These are phyloP conservation scores for Umbelopsis sp. DNA, from an alignment of 371 early-diverging fungal species.

Conservation along the genomic window DNA sequence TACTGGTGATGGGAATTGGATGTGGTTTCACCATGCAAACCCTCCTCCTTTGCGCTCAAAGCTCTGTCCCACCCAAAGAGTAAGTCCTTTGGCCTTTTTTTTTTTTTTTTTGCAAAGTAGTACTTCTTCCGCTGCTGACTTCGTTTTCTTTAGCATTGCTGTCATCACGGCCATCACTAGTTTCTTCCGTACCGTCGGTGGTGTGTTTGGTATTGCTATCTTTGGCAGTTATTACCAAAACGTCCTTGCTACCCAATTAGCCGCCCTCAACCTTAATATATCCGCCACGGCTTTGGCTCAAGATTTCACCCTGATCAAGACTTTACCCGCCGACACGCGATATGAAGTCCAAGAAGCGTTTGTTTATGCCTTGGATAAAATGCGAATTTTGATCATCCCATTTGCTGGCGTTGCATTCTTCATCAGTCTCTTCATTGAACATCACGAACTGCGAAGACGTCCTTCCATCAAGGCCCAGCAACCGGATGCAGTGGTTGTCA, in stretches of 20 bases:
- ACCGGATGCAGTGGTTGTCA: too few relatives aligned
- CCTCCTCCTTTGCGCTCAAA: constrained; percentile 28
- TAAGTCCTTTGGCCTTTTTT: background rate
- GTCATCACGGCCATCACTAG: constrained; percentile 49
- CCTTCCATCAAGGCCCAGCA: background rate
- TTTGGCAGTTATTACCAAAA: constrained; percentile 49
- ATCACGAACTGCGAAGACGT: constrained; percentile 1
- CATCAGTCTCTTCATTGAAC: background rate
- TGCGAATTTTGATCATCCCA: background rate
- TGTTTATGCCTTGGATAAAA: background rate
- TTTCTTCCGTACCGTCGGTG: constrained; percentile 51
- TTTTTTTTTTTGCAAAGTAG: background rate
- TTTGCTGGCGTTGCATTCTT: constrained; percentile 8
- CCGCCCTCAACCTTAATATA: background rate
- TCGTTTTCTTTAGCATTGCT: constrained; percentile 29
- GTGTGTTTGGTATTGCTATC: constrained; percentile 46
- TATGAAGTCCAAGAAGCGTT: background rate
- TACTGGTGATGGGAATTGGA: constrained; percentile 59
- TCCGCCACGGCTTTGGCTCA: background rate
- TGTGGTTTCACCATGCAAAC: constrained; percentile 55
- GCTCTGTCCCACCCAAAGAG: constrained; percentile 12
- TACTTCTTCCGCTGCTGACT: background rate
- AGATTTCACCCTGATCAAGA: background rate
- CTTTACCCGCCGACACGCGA: background rate
- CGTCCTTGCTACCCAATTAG: constrained; percentile 25